Conservation (phyloP, 495 filamentous ascomycete genomes). For the Lasiosphaeris hirsuta region DNA sequence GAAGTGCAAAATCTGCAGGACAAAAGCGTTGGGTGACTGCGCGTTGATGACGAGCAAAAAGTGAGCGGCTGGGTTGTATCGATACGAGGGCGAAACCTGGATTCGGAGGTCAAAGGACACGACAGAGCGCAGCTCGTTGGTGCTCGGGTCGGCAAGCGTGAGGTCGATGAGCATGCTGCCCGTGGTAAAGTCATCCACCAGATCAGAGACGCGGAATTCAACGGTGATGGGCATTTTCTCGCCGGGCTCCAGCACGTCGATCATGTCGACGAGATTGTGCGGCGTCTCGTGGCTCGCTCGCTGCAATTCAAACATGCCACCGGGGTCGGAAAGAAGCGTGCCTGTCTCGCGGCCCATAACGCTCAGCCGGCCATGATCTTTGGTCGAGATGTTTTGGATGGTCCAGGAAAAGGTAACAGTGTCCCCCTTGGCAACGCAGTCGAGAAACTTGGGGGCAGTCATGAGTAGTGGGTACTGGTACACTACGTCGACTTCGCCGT, state of each 20-base stretch:
- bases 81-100: constrained; percentile 25
- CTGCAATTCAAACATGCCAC: constrained; percentile 17
- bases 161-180: constrained; percentile 22
- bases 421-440: constrained; percentile 26
- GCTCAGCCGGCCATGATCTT: constrained; percentile 17
- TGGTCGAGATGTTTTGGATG: constrained; percentile 24
- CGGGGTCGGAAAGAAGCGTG: constrained; percentile 19
- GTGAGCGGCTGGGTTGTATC: constrained; percentile 19
- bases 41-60: constrained; percentile 27
- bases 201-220: constrained; percentile 19
- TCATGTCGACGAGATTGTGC: constrained; percentile 20
- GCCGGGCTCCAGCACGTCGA: constrained; percentile 21
- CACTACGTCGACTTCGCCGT: constrained; percentile 6
- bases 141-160: constrained; percentile 20
- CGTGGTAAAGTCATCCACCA: constrained; percentile 14
- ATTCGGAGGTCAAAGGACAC: constrained; percentile 21
- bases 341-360: constrained; percentile 5
- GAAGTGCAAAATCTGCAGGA: constrained; percentile 20
- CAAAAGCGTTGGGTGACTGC: constrained; percentile 18
- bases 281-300: constrained; percentile 13
- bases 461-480: constrained; percentile 24
- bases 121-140: constrained; percentile 8
- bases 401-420: constrained; percentile 22
- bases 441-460: constrained; percentile 21
- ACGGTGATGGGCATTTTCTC: constrained; percentile 15